Percentiles rank a stretch among this genome's conserved stretches.
Evolutionary conservation across 225 moss, liverwort and hornwort species (phyloP).

Genomic region (Pseudisothecium myosuroides): DNA sequence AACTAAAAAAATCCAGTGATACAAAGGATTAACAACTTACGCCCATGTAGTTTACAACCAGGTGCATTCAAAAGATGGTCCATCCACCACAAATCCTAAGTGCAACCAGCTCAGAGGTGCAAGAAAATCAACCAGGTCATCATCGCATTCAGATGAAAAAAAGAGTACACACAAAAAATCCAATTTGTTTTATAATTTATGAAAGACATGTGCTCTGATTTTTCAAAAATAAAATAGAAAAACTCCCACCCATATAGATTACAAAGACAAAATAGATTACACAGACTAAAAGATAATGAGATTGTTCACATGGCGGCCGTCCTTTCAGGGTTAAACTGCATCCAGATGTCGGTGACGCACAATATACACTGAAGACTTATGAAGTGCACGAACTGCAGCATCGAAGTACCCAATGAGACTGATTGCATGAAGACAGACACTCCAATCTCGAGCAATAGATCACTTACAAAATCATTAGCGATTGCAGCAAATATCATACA

Average conservation of each 20-base stretch:
- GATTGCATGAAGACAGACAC: background rate
- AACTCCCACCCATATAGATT: too few relatives aligned
- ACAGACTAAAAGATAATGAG: background rate
- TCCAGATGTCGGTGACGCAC: background rate
- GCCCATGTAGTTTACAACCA: too few relatives aligned
- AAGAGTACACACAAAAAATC: background rate
- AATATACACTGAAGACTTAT: background rate
- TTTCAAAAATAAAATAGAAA: background rate
- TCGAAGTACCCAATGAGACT: background rate
- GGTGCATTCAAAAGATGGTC: too few relatives aligned
- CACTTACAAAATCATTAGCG: background rate
- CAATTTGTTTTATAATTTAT: background rate
- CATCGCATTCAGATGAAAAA: too few relatives aligned
- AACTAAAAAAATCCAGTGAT: too few relatives aligned
- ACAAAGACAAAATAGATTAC: background rate
- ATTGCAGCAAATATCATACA: conserved; percentile 7
- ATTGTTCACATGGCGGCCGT: background rate
- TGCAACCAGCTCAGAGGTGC: too few relatives aligned
- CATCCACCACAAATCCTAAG: too few relatives aligned
- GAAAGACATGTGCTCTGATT: background rate
- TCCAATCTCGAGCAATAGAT: background rate
- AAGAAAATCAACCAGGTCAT: too few relatives aligned
- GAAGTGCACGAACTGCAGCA: background rate
- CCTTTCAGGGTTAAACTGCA: background rate
- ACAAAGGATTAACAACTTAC: too few relatives aligned